Evolutionary conservation across 352 stramenopile genomes (phyloP).

Genomic region (Pythium scleroteichum): DNA sequence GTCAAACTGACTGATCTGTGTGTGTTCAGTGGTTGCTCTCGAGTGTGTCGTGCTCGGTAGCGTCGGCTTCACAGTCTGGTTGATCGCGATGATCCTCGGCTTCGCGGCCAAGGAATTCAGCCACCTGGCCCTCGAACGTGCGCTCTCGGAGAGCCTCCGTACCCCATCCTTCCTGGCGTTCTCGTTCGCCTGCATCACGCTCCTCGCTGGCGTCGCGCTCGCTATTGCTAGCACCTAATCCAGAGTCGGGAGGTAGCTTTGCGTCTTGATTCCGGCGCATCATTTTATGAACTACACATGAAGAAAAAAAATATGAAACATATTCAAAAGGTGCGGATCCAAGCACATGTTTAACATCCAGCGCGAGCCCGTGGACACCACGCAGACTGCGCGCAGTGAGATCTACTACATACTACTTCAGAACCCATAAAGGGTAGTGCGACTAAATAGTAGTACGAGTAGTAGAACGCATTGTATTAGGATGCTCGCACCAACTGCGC

Average conservation of each 20-base stretch:
- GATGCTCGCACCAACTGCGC: no score
- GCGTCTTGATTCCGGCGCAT: slow-evolving; percentile 7
- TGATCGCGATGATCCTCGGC: slow-evolving; percentile 16
- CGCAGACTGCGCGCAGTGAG: no score
- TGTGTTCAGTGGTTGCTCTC: slow-evolving; percentile 15
- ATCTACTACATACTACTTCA: no score
- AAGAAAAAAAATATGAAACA: not conserved
- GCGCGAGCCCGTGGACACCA: no score
- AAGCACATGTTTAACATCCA: no score
- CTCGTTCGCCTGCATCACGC: slow-evolving; percentile 20
- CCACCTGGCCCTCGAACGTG: slow-evolving; percentile 15
- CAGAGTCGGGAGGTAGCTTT: not conserved
- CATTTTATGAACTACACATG: not conserved
- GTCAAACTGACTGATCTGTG: slow-evolving; percentile 3
- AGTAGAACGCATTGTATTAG: no score
- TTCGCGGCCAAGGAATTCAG: slow-evolving; percentile 21
- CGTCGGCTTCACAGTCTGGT: slow-evolving; percentile 19
- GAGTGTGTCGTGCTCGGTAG: slow-evolving; percentile 17
- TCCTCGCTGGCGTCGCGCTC: slow-evolving; percentile 18
- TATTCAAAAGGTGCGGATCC: no score
- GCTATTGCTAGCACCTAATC: slow-evolving; percentile 15
- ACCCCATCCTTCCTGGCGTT: slow-evolving; percentile 18
- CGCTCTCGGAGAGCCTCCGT: slow-evolving; percentile 16
- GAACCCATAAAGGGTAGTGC: no score
- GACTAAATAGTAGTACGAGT: no score